These are phyloP conservation scores for Capronia americana DNA, from an alignment of 2,329 filamentous ascomycete genomes.

Conservation along the genomic window DNA sequence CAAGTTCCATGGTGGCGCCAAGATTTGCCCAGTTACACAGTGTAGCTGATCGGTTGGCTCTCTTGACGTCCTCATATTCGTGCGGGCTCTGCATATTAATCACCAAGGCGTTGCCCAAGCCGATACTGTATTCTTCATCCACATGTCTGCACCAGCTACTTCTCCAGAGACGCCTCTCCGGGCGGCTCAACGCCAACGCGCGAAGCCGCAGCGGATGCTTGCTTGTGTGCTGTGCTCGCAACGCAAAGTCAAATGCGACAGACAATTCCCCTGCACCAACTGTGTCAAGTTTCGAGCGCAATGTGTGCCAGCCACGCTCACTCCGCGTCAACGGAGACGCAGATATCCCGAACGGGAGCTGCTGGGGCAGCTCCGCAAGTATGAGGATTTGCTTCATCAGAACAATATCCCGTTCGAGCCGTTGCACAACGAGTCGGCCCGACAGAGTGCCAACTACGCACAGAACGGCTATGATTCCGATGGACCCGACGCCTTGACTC, in stretches of 20 bases:
- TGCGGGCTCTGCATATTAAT: neutral
- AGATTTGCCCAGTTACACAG: neutral
- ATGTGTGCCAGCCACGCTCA: slow-evolving; percentile 56
- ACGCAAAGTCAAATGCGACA: slow-evolving; percentile 18
- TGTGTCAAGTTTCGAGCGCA: slow-evolving; percentile 61
- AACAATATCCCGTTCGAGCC: slow-evolving; percentile 73
- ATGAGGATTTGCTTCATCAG: slow-evolving; percentile 70
- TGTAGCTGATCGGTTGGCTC: neutral
- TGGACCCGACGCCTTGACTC: slow-evolving; percentile 37
- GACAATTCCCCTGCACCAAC: slow-evolving; percentile 13
- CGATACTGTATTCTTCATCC: neutral
- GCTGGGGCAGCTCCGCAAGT: slow-evolving; percentile 70
- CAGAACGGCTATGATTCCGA: slow-evolving; percentile 38
- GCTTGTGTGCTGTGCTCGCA: slow-evolving; percentile 63
- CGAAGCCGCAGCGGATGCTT: slow-evolving; percentile 45
- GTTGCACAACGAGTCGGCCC: slow-evolving; percentile 53
- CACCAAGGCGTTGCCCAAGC: neutral
- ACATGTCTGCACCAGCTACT: neutral
- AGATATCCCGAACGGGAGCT: slow-evolving; percentile 74
- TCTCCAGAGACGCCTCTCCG: neutral
- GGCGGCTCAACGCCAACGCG: neutral
- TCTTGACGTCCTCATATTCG: neutral
- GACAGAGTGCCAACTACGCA: slow-evolving; percentile 34
- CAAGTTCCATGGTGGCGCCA: neutral
- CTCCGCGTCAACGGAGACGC: slow-evolving; percentile 63